Evolutionary conservation across 805 yeast species (phyloP), one percentile per base, ranked within the genome.

Genomic region (Priceomyces carsonii): DNA sequence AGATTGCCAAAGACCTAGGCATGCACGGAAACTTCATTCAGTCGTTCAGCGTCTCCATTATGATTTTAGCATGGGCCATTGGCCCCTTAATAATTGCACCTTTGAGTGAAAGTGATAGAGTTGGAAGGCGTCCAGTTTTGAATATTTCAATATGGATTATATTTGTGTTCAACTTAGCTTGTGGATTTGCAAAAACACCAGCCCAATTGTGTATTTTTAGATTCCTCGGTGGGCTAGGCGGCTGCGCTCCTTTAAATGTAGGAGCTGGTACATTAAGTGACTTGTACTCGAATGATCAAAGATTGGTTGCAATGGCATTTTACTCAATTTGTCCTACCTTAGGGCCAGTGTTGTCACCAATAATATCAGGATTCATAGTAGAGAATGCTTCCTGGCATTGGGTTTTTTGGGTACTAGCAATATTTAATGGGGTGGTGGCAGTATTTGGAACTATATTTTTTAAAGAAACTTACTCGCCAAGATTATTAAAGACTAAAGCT

Each of bases 181-280:
- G 86, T 42, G 85, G 79, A 2, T 73, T 81, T 40, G 71, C 83
- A 3, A 66, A 72, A 13, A 78, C 63, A 32, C 66, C 77, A 0
- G 80, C 79, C 6, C 85, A 82, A 21, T 61, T 85, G 38, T 57
- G 82, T 38, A 70, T 79, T 9, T 77, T 73, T 40, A 64, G 89
- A 29, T 75, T 81, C 33, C 51, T 82, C 1, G 82, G 84, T 2
- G 89, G 89, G 3, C 54, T 74, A n/a, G 77, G 80, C 33, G 85
- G 84, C 5, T 73, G 82, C 35, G 80, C 85, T 0, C 82, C 88
- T 2, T 59, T 82, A 23, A 77, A 80, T 29, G 80, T 80, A 6
- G 86, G 85, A 16, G 85, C 85, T 1, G 88, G 87, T 14, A 73
- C 78, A 6, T 58, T 82, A 26, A 79, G 84, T 13, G 89, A 82